Conservation (phyloP, 1,284 basidiomycete species). For the Ustilago trichophora region DNA sequence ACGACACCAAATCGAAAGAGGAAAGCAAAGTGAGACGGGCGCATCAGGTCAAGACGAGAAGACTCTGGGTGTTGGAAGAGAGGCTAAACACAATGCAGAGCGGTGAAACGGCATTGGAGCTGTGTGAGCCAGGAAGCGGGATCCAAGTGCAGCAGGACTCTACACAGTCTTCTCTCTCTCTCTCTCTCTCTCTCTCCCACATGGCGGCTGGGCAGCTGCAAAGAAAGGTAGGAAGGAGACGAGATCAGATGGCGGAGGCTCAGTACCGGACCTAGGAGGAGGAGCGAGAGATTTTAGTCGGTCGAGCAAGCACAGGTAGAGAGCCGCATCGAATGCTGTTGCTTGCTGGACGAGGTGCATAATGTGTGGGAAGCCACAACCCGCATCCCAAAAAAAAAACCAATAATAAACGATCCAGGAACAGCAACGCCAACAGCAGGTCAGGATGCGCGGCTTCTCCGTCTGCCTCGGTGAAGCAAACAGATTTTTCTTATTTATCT, state of each 20-base stretch:
- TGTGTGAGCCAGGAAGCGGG: background rate
- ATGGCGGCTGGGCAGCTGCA: constrained; percentile 9
- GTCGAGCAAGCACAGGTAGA: too few relatives aligned
- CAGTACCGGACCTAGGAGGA: background rate
- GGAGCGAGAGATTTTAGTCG: background rate
- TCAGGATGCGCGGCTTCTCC: background rate
- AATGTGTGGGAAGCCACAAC: constrained; percentile 5
- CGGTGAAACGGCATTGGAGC: background rate
- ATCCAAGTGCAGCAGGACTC: background rate
- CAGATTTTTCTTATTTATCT: too few relatives aligned
- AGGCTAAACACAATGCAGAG: too few relatives aligned
- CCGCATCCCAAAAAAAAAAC: background rate
- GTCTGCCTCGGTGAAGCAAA: constrained; percentile 7
- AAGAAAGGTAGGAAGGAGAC: background rate
- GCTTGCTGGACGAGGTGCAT: too few relatives aligned
- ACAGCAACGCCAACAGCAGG: background rate
- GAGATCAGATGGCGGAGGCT: background rate
- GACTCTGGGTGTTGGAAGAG: constrained; percentile 2
- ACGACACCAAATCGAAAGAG: constrained; percentile 2
- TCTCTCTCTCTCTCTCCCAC: too few relatives aligned
- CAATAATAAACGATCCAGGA: constrained; percentile 8
- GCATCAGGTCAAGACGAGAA: background rate
- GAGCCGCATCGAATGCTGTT: too few relatives aligned
- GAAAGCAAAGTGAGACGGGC: constrained; percentile 12
- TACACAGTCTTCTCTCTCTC: too few relatives aligned